Evolutionary conservation across 1,284 basidiomycete genomes (phyloP).

Genomic region (Papiliotrema fonsecae): DNA sequence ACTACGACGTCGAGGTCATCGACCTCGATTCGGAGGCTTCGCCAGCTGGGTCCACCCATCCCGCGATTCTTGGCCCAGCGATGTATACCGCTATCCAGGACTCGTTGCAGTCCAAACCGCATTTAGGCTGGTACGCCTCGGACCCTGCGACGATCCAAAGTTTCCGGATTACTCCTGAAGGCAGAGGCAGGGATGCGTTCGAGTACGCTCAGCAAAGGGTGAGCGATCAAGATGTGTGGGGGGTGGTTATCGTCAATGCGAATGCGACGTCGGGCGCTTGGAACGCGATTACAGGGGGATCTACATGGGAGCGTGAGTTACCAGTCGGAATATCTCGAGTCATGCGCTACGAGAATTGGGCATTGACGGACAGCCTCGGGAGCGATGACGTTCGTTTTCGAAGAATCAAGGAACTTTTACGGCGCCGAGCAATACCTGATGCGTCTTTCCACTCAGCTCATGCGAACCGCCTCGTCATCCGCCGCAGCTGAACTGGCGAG

Average conservation of each 20-base stretch:
- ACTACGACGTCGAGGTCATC: conserved; percentile 28
- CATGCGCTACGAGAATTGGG: background rate
- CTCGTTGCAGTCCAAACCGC: conserved; percentile 6
- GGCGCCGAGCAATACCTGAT: conserved; percentile 34
- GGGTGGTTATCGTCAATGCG: conserved; percentile 33
- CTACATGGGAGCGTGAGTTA: conserved; percentile 27
- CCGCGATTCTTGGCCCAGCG: conserved; percentile 38
- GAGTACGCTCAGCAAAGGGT: conserved; percentile 29
- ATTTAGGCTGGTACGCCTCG: conserved; percentile 22
- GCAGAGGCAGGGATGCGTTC: conserved; percentile 21
- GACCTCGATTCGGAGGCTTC: conserved; percentile 38
- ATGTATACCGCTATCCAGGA: conserved; percentile 15
- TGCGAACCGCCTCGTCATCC: conserved; percentile 17
- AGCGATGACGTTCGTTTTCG: conserved; percentile 32
- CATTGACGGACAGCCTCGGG: conserved; percentile 18
- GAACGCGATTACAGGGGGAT: conserved; percentile 22
- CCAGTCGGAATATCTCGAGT: background rate
- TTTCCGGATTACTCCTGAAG: conserved; percentile 11
- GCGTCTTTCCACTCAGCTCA: conserved; percentile 17
- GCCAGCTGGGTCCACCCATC: conserved; percentile 18
- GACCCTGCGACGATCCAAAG: conserved; percentile 8
- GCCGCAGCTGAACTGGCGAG: conserved; percentile 20
- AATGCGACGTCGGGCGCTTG: conserved; percentile 38
- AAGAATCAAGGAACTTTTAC: conserved; percentile 41
- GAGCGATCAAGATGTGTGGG: conserved; percentile 36